A percentile compares a stretch with the other conserved stretches of the same genome.
Conservation (phyloP, 2,329 filamentous ascomycete species). For the Aspergillus eucalypticola region DNA sequence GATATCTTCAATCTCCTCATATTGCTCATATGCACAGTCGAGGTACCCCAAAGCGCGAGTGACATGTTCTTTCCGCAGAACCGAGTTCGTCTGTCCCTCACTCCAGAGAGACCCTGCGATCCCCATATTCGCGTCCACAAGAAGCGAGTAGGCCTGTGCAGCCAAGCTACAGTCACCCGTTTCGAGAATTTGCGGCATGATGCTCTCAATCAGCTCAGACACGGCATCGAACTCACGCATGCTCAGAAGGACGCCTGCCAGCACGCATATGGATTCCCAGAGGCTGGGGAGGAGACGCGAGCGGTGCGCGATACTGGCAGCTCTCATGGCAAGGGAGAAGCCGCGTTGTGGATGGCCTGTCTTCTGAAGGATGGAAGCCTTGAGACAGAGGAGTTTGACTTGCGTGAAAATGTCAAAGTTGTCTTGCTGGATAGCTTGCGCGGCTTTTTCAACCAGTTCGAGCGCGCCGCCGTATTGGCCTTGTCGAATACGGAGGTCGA, state of each 20-base stretch:
- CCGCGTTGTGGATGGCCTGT: slow-evolving; percentile 70
- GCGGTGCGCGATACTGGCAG: slow-evolving; percentile 71
- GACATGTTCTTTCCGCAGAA: slow-evolving; percentile 57
- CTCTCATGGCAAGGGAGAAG: slow-evolving; percentile 74
- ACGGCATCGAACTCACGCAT: slow-evolving; percentile 71
- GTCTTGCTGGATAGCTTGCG: slow-evolving; percentile 54
- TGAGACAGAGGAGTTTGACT: slow-evolving; percentile 70
- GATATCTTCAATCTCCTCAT: slow-evolving; percentile 66
- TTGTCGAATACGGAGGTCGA: slow-evolving; percentile 59
- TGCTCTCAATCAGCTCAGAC: slow-evolving; percentile 62
- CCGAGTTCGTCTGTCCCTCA: slow-evolving; percentile 23
- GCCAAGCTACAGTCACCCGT: slow-evolving; percentile 63
- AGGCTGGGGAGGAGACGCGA: slow-evolving; percentile 68
- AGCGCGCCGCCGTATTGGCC: slow-evolving; percentile 57
- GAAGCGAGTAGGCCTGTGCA: slow-evolving; percentile 66
- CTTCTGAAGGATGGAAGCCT: slow-evolving; percentile 68
- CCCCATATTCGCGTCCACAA: slow-evolving; percentile 79
- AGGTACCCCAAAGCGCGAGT: slow-evolving; percentile 61
- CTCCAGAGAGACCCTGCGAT: slow-evolving; percentile 58
- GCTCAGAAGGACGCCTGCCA: slow-evolving; percentile 69
- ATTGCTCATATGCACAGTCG: slow-evolving; percentile 65
- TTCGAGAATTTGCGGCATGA: slow-evolving; percentile 76
- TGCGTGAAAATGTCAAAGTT: slow-evolving; percentile 67
- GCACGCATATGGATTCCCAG: slow-evolving; percentile 68
- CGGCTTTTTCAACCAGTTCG: slow-evolving; percentile 54